phyloP scores from a whole-genome alignment of 2,329 filamentous ascomycete species.

The Amphichorda felina region DNA sequence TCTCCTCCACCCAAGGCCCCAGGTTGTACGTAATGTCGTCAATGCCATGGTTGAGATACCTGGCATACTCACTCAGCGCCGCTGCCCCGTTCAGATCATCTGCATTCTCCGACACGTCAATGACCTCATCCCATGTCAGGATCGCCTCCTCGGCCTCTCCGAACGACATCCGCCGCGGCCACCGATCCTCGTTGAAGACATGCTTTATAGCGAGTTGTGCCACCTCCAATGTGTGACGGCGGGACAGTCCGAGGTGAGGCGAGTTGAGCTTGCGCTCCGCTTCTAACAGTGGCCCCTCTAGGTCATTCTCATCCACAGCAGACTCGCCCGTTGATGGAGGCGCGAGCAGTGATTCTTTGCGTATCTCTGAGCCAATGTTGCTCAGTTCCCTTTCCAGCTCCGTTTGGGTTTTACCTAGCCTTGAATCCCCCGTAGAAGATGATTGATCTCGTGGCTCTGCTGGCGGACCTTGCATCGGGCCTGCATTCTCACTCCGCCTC shows the following conservation, averaged over 20 bases:
- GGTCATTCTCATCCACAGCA: conserved; percentile 43
- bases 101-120: conserved; percentile 22
- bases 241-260: conserved; percentile 39
- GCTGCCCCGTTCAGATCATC: conserved; percentile 14
- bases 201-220: conserved; percentile 16
- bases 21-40: conserved; percentile 37
- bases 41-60: conserved; percentile 40
- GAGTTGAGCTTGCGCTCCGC: conserved; percentile 32
- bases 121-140: conserved; percentile 50
- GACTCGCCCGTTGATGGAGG: conserved; percentile 45
- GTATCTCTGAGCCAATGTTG: conserved; percentile 26
- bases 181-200: conserved; percentile 43
- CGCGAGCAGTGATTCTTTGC: conserved; percentile 26
- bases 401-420: conserved; percentile 4
- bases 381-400: conserved; percentile 14
- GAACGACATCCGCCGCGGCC: conserved; percentile 65
- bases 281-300: conserved; percentile 39
- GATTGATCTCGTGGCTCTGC: conserved; percentile 13
- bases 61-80: conserved; percentile 39
- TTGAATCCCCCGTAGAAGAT: conserved; percentile 13
- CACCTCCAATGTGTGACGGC: conserved; percentile 46
- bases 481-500: conserved; percentile 15
- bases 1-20: conserved; percentile 48
- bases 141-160: conserved; percentile 65
- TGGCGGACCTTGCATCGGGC: conserved; percentile 4